Evolutionary conservation across 371 early-diverging fungal species (phyloP).

Genomic region (Saksenaea vasiformis): DNA sequence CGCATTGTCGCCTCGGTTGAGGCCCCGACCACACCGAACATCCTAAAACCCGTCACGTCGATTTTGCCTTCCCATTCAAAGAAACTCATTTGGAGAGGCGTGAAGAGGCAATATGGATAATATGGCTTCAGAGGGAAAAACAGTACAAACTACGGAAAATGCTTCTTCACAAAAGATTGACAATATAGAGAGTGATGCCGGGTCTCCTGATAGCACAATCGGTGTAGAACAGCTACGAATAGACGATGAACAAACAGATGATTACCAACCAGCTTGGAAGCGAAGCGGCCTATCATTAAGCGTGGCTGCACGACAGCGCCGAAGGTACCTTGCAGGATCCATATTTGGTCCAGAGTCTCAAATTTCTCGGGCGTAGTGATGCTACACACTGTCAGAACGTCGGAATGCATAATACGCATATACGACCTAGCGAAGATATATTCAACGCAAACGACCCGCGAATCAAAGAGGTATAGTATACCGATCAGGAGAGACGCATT

Average conservation of each 20-base stretch:
- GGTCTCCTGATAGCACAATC: neutral
- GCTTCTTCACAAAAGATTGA: neutral
- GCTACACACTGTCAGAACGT: conserved; percentile 41
- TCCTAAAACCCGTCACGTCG: too few relatives aligned
- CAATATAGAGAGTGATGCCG: neutral
- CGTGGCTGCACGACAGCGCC: conserved; percentile 24
- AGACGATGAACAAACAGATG: conserved; percentile 8
- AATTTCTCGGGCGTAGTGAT: neutral
- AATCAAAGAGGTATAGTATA: conserved; percentile 65
- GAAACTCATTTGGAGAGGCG: too few relatives aligned
- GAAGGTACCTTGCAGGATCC: conserved; percentile 24
- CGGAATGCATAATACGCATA: conserved; percentile 46
- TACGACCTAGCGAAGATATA: conserved; percentile 76
- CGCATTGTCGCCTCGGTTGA: too few relatives aligned
- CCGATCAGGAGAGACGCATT: neutral
- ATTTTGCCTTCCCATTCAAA: too few relatives aligned
- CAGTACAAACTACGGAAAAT: too few relatives aligned
- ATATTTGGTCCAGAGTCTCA: neutral
- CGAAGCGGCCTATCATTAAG: conserved; percentile 33
- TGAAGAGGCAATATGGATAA: too few relatives aligned
- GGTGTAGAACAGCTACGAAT: neutral
- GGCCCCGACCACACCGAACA: too few relatives aligned
- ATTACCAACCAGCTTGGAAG: conserved; percentile 17
- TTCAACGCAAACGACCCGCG: conserved; percentile 74
- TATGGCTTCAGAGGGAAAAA: too few relatives aligned